Conservation (phyloP, 139 green algal species). For the Penium margaritaceum region DNA sequence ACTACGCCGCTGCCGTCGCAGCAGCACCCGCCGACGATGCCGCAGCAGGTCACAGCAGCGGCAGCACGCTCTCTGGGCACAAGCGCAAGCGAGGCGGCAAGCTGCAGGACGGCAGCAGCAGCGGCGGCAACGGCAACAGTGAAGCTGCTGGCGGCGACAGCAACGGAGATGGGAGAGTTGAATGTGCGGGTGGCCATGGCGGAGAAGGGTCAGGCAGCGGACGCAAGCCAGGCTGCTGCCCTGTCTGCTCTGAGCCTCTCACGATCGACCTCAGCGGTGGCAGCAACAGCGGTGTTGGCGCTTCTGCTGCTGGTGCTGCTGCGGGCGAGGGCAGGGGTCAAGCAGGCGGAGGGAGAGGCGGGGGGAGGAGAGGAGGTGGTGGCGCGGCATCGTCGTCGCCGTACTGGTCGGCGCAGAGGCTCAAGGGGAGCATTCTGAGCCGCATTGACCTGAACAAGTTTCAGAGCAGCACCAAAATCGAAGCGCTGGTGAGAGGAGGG, state of each 20-base stretch:
- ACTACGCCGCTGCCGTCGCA: conserved; percentile 48
- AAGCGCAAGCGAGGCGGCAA: background rate
- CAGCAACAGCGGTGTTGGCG: background rate
- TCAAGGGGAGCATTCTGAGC: conserved; percentile 64
- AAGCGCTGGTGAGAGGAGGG: conserved; percentile 63
- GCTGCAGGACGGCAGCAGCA: background rate
- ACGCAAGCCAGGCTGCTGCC: conserved; percentile 63
- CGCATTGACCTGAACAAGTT: conserved; percentile 65
- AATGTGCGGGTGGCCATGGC: too few species aligned
- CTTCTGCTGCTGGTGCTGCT: background rate
- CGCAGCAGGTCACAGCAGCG: background rate
- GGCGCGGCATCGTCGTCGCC: too few species aligned
- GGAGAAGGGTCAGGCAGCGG: too few species aligned
- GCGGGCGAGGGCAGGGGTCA: background rate
- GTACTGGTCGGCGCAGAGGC: background rate
- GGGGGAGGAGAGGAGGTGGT: background rate
- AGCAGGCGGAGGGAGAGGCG: background rate
- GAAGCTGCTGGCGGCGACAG: background rate
- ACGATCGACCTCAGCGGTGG: conserved; percentile 64
- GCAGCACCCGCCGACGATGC: background rate
- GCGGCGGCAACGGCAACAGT: background rate
- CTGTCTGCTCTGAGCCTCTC: conserved; percentile 62
- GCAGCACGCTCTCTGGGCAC: background rate
- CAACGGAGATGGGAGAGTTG: background rate
- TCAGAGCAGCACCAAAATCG: conserved; percentile 84